Evolutionary conservation across 805 yeast species (phyloP).

Genomic region (Pichia californica): DNA sequence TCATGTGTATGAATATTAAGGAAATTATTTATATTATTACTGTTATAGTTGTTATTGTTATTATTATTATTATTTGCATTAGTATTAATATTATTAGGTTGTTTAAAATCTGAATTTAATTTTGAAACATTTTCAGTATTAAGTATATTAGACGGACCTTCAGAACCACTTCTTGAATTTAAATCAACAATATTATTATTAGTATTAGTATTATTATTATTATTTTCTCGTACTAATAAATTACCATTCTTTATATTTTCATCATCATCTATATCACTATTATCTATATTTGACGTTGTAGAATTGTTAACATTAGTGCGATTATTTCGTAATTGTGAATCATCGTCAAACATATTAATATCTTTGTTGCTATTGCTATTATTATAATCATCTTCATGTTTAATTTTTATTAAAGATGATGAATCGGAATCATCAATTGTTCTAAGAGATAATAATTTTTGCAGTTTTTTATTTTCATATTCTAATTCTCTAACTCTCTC

Average conservation of each 20-base stretch:
- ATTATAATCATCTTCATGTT: too few relatives aligned
- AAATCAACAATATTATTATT: not conserved
- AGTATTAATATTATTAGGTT: not conserved
- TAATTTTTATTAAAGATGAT: not conserved
- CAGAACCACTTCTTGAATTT: not conserved
- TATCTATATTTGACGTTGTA: too few relatives aligned
- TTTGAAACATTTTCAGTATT: slow-evolving; percentile 27
- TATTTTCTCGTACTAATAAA: too few relatives aligned
- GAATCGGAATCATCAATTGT: not conserved
- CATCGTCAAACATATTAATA: too few relatives aligned
- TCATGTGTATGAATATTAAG: slow-evolving; percentile 31
- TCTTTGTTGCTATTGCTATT: too few relatives aligned
- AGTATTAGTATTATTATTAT: slow-evolving; percentile 1
- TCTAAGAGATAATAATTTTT: slow-evolving; percentile 55
- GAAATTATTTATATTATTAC: not conserved
- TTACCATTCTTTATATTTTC: not conserved
- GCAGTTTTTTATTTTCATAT: slow-evolving; percentile 65
- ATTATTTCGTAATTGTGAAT: too few relatives aligned
- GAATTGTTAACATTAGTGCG: too few relatives aligned
- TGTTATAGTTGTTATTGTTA: not conserved
- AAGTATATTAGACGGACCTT: slow-evolving; percentile 6
- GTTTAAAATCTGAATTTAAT: not conserved
- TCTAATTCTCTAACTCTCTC: slow-evolving; percentile 84
- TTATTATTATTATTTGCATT: not conserved
- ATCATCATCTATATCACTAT: too few relatives aligned